Evolutionary conservation across 371 early-diverging fungal species (phyloP).

Genomic region (Mortierella sp.): DNA sequence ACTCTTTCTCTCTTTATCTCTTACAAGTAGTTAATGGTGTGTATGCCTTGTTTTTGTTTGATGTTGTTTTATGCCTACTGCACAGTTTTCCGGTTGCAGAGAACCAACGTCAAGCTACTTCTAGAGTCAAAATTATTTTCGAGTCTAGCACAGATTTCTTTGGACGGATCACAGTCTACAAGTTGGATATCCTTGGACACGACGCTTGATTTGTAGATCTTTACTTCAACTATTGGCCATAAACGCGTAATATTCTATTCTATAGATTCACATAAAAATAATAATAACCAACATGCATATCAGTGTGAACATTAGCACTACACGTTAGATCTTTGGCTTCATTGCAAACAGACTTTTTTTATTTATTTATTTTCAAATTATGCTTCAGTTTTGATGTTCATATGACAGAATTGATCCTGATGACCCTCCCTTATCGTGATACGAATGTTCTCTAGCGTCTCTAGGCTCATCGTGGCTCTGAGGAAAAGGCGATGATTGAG

Average conservation of each 20-base stretch:
- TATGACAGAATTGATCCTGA: background rate
- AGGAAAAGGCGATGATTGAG: background rate
- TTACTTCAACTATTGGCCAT: no score
- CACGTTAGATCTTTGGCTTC: background rate
- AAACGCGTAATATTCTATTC: background rate
- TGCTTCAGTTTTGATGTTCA: background rate
- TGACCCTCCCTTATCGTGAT: background rate
- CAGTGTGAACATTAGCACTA: no score
- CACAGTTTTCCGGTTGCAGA: slow-evolving; percentile 58
- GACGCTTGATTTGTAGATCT: slow-evolving; percentile 23
- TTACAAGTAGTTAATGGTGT: no score
- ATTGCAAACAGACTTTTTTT: background rate
- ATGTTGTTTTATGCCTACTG: background rate
- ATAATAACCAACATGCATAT: no score
- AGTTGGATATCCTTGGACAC: slow-evolving; percentile 75
- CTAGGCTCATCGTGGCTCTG: background rate
- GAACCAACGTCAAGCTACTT: slow-evolving; percentile 35
- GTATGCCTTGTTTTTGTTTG: slow-evolving; percentile 5
- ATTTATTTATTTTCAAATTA: no score
- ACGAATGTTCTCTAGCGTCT: background rate
- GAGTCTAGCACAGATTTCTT: slow-evolving; percentile 89
- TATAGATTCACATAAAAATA: no score
- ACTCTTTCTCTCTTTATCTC: no score
- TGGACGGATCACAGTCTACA: slow-evolving; percentile 89
- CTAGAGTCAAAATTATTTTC: slow-evolving; percentile 77